phyloP scores from a whole-genome alignment of 208 protist genomes.

The Trichomonas gallinae region DNA sequence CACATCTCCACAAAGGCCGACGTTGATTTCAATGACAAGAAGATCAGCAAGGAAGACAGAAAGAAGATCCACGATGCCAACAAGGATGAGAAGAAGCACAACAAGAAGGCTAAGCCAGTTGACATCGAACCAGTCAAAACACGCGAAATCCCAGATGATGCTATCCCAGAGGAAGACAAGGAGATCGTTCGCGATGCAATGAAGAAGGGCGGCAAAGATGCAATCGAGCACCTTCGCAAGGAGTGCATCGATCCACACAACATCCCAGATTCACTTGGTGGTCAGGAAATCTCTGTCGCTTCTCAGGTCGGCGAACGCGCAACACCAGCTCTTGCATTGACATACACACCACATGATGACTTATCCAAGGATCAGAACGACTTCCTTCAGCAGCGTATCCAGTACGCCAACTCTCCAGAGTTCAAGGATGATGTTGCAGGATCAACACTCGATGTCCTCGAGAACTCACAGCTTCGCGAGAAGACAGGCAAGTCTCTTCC shows the following conservation, averaged over 20 bases:
- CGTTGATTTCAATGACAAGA: neutral
- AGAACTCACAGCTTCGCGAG: neutral
- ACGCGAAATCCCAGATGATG: neutral
- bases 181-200: neutral
- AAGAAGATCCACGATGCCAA: neutral
- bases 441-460: neutral
- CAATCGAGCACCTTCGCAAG: neutral
- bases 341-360: neutral
- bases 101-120: neutral
- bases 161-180: neutral
- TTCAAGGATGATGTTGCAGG: neutral
- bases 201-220: neutral
- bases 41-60: neutral
- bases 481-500: neutral
- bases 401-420: neutral
- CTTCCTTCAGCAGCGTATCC: neutral
- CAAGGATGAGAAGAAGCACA: neutral
- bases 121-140: neutral
- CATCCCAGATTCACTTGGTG: neutral
- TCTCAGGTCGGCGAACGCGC: neutral
- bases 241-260: neutral
- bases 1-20: neutral
- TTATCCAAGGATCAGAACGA: neutral
- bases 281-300: neutral
- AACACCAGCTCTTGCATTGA: neutral